A percentile compares a stretch with the other conserved stretches of the same genome.
phyloP scores from a whole-genome alignment of 2,329 filamentous ascomycete genomes.

The Alternaria angustiovoidea region DNA sequence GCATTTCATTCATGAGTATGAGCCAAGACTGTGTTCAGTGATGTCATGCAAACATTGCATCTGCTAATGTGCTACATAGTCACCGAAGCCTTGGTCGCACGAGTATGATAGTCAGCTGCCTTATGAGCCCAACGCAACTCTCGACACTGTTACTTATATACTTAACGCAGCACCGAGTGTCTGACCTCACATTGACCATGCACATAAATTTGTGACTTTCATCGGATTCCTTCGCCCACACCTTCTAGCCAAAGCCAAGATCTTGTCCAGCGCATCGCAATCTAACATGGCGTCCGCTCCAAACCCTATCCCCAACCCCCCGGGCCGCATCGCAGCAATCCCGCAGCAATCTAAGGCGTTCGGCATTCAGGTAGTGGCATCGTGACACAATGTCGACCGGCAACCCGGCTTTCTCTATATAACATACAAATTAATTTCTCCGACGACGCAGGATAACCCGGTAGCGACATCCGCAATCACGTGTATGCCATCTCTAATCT shows the following conservation, averaged over 20 bases:
- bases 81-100: neutral
- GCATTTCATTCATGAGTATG: neutral
- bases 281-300: constrained; percentile 11
- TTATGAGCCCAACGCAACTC: neutral
- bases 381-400: neutral
- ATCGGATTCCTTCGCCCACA: neutral
- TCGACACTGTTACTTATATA: too few relatives aligned
- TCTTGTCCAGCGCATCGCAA: constrained; percentile 15
- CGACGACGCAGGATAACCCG: constrained; percentile 17
- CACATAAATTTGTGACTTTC: neutral
- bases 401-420: constrained; percentile 21
- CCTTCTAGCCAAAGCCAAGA: constrained; percentile 14
- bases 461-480: constrained; percentile 26
- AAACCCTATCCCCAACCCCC: neutral
- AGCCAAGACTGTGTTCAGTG: neutral
- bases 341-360: constrained; percentile 4
- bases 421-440: constrained; percentile 31
- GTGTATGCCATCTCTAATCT: constrained; percentile 23
- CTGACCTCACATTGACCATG: neutral
- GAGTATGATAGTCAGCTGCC: neutral
- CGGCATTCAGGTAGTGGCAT: neutral
- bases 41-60: neutral
- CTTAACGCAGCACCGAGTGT: too few relatives aligned
- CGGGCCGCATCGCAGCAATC: constrained; percentile 5
- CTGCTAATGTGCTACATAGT: neutral